Base-by-base conservation (phyloP, 257 asterid species). In the Fraxinus anomala region DNA sequence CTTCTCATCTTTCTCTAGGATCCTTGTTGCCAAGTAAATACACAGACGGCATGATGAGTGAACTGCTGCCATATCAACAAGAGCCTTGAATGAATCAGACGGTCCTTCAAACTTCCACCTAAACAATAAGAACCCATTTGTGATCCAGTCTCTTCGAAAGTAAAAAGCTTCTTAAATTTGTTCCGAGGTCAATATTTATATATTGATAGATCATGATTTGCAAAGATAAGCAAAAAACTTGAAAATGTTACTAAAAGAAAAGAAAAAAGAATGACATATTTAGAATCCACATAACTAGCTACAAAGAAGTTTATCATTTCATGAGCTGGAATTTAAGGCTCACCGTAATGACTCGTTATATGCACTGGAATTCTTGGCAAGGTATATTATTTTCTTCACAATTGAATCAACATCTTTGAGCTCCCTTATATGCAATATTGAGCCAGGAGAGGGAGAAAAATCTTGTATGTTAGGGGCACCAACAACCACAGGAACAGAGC, bases 91-190 rank as follows among this genome's bases (percentile, higher is more conserved):
- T 75, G 99, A 86, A 86, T 96, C 97, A 2, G 95, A 89, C 1
- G 98, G 99, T 70, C 98, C 99, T 74, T 93, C 97, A 75, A 81
- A 89, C 82, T 96, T 96, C 99, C 99, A 96, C 91, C 99, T 96
- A 77, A 73, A 74, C 36, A 78, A 70, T 77, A 70, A 54, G 68
- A 71, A 71, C 63, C 36, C n/a, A 68, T 63, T 61, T 65, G 24
- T 56, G 4, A 49, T 39, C 66, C 77, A 9, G 42, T 36, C 12
- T 33, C 19, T 70, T 10, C 8, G 26, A 28, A 24, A 13, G 42
- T 40, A n/a, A 71, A 66, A 76, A 67, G 66, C 54, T 30, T 19
- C 66, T 21, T 73, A 49, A 40, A 72, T 65, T 30, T 12, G 39
- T 10, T 13, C 24, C 3, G 28, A 19, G 26, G 66, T n/a, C n/a